Percentiles rank a stretch among this genome's conserved stretches.
phyloP scores from a whole-genome alignment of 108 stramenopile species.

The Nitzschia sp. region DNA sequence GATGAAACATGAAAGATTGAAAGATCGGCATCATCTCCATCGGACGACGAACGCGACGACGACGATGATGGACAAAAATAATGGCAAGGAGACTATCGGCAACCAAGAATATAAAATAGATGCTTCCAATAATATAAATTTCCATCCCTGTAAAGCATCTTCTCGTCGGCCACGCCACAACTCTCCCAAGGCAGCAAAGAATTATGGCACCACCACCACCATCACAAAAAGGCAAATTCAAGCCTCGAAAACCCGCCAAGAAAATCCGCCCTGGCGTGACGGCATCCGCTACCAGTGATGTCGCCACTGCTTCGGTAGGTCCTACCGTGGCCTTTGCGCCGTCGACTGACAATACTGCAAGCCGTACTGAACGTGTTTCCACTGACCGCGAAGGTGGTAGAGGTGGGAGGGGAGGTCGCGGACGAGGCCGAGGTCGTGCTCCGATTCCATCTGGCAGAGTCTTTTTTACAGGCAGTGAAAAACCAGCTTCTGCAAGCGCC shows the following conservation, averaged over 20 bases:
- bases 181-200: too few species aligned
- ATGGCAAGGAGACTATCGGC: too few species aligned
- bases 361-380: constrained; percentile 15
- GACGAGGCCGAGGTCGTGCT: constrained; percentile 49
- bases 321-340: constrained; percentile 23
- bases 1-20: too few species aligned
- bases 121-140: too few species aligned
- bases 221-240: constrained; percentile 81
- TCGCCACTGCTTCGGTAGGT: constrained; percentile 1
- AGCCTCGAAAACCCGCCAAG: constrained; percentile 70
- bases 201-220: constrained; percentile 67
- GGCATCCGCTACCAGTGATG: constrained; percentile 1
- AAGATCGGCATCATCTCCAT: too few species aligned
- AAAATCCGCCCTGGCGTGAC: constrained; percentile 35
- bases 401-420: constrained; percentile 50
- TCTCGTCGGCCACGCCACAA: too few species aligned
- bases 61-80: too few species aligned
- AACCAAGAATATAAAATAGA: too few species aligned
- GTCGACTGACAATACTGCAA: constrained; percentile 10
- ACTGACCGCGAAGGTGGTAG: constrained; percentile 40
- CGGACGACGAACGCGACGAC: too few species aligned
- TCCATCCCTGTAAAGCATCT: too few species aligned
- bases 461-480: constrained; percentile 68
- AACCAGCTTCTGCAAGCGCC: constrained; percentile 14
- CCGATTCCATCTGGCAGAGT: constrained; percentile 67